phyloP scores from a whole-genome alignment of 2,329 filamentous ascomycete genomes.

The Phaeoacremonium minimum region DNA sequence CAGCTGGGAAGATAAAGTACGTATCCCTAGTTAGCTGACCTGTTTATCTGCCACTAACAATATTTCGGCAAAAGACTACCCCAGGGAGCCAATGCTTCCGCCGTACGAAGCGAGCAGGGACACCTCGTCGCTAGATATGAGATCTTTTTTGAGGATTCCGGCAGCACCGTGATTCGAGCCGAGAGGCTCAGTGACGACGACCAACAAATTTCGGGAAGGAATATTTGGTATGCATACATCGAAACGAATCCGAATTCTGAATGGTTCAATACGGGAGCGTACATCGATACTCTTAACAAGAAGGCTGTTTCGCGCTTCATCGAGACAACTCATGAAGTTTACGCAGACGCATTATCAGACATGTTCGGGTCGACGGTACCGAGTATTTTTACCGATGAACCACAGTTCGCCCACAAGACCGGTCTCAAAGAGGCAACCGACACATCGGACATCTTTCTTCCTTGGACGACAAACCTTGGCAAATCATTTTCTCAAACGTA shows the following conservation, averaged over 20 bases:
- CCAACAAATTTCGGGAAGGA: constrained; percentile 11
- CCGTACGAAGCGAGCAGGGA: not conserved
- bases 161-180: constrained; percentile 16
- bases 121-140: not conserved
- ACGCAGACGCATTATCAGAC: constrained; percentile 20
- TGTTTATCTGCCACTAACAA: not conserved
- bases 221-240: constrained; percentile 25
- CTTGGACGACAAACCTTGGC: constrained; percentile 22
- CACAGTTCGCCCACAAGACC: constrained; percentile 23
- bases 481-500: constrained; percentile 18
- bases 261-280: constrained; percentile 25
- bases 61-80: not conserved
- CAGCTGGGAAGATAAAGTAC: not conserved
- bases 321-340: constrained; percentile 22
- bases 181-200: constrained; percentile 10
- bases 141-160: not conserved
- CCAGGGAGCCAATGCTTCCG: not conserved
- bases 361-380: constrained; percentile 21
- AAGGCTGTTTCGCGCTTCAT: constrained; percentile 21
- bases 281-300: constrained; percentile 21
- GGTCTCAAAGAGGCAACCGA: constrained; percentile 16
- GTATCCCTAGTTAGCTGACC: constrained; percentile 9
- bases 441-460: constrained; percentile 19
- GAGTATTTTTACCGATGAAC: constrained; percentile 26
- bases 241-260: constrained; percentile 19